These are phyloP conservation scores for Populus hybrid DNA, from an alignment of 441 rosid genomes.

Conservation along the genomic window DNA sequence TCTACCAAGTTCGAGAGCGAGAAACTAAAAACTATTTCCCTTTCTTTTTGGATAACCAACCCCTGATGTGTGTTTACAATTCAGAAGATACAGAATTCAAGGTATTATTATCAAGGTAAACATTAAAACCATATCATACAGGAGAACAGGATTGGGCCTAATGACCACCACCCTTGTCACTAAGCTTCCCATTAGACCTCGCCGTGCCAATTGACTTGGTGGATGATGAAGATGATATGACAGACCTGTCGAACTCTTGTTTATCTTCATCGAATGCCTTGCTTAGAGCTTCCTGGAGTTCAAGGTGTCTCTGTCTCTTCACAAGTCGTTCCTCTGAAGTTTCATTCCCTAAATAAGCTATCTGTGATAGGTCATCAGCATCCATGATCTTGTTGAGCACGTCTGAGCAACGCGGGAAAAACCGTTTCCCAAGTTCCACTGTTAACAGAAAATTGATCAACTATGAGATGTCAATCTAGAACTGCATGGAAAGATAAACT, in stretches of 20 bases:
- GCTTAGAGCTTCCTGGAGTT: constrained; percentile 55
- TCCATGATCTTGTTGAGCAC: constrained; percentile 79
- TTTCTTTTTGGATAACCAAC: background rate
- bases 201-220: constrained; percentile 29
- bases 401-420: constrained; percentile 73
- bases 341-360: constrained; percentile 47
- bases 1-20: no score
- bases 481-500: background rate
- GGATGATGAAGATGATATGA: constrained; percentile 45
- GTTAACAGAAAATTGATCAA: constrained; percentile 12
- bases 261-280: constrained; percentile 66
- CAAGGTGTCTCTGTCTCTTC: constrained; percentile 55
- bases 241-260: constrained; percentile 46
- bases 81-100: background rate
- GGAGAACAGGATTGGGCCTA: background rate
- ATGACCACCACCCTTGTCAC: background rate
- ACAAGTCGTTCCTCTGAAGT: constrained; percentile 45
- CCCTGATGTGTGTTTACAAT: background rate
- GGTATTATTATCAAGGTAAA: background rate
- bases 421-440: constrained; percentile 78
- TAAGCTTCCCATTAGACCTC: constrained; percentile 33
- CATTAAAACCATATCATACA: background rate
- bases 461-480: background rate
- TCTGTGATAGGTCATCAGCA: constrained; percentile 48
- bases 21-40: background rate